Percentiles rank a stretch among this genome's conserved stretches.
Evolutionary conservation across 2,329 filamentous ascomycete genomes (phyloP).

Genomic region (Arthrobotrys megalospora): DNA sequence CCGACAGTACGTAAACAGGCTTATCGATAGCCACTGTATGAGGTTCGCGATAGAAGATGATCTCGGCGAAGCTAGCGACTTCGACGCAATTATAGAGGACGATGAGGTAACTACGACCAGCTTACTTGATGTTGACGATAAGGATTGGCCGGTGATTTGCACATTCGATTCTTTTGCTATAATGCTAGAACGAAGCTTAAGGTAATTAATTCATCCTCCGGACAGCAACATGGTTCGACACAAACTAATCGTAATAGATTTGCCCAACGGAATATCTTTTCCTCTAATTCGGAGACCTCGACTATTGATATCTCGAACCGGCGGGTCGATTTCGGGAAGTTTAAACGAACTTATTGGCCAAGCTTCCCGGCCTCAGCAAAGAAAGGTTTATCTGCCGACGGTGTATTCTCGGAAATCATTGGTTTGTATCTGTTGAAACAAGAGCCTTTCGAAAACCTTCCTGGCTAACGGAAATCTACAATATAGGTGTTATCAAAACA

Average conservation of each 20-base stretch:
- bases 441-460: neutral
- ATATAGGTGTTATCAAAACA: constrained; percentile 22
- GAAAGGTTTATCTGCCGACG: constrained; percentile 25
- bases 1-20: constrained; percentile 26
- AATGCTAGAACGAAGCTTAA: constrained; percentile 27
- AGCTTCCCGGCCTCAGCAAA: constrained; percentile 12
- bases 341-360: constrained; percentile 36
- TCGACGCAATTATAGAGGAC: neutral
- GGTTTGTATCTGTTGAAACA: neutral
- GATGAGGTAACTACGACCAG: neutral
- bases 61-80: neutral
- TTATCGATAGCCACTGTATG: constrained; percentile 36
- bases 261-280: constrained; percentile 33
- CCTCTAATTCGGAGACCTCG: neutral
- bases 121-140: constrained; percentile 13
- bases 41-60: neutral
- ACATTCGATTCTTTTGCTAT: constrained; percentile 36
- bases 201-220: constrained; percentile 9
- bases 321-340: constrained; percentile 37
- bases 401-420: constrained; percentile 39
- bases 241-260: constrained; percentile 16
- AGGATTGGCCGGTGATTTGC: constrained; percentile 35
- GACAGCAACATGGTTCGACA: neutral
- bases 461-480: neutral
- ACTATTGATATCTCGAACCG: neutral